phyloP scores from a whole-genome alignment of 2,329 filamentous ascomycete genomes.

The Aaosphaeria arxii region DNA sequence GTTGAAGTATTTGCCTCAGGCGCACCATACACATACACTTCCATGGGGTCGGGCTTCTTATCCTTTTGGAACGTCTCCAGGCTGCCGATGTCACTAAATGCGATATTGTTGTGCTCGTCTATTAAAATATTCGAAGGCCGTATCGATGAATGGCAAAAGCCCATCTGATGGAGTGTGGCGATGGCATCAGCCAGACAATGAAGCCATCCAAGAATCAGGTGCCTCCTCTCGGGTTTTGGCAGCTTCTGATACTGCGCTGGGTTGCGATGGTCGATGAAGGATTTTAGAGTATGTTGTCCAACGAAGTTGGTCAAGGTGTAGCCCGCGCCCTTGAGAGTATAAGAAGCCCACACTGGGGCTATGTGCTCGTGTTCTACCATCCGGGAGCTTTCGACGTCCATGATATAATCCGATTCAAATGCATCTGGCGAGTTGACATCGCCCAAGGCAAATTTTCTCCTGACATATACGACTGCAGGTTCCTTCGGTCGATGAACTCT shows the following conservation, averaged over 20 bases:
- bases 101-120: conserved; percentile 62
- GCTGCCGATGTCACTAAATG: conserved; percentile 60
- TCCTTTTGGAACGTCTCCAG: conserved; percentile 50
- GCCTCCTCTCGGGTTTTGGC: conserved; percentile 57
- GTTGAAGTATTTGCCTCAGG: conserved; percentile 54
- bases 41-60: conserved; percentile 60
- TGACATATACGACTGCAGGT: conserved; percentile 56
- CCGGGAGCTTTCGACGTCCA: conserved; percentile 59
- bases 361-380: conserved; percentile 65
- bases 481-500: conserved; percentile 64
- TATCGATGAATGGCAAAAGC: conserved; percentile 65
- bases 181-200: conserved; percentile 69
- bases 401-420: conserved; percentile 52
- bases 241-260: conserved; percentile 62
- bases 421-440: conserved; percentile 24
- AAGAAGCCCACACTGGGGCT: conserved; percentile 69
- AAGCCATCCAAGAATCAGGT: conserved; percentile 69
- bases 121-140: conserved; percentile 69
- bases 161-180: conserved; percentile 63
- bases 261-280: conserved; percentile 61
- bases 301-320: conserved; percentile 67
- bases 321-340: conserved; percentile 60
- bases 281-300: conserved; percentile 64
- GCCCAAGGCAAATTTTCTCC: conserved; percentile 57
- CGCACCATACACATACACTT: conserved; percentile 69